phyloP scores from a whole-genome alignment of 78 protist species.

The Diacronema lutheri region DNA sequence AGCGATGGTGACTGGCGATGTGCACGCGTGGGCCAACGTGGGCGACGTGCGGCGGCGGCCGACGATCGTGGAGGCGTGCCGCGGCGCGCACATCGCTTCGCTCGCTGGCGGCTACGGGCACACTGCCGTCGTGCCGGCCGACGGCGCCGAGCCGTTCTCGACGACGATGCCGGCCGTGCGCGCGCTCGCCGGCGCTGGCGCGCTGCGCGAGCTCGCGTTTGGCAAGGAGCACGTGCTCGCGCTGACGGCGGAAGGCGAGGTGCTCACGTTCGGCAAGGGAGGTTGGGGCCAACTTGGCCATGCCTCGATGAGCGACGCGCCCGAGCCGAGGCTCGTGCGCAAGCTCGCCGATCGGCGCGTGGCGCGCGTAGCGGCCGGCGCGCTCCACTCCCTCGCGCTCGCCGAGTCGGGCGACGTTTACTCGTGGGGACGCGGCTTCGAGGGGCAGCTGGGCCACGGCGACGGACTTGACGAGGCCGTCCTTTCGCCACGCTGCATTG shows the following conservation, averaged over 20 bases:
- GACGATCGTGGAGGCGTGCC: too few species aligned
- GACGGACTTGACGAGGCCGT: neutral
- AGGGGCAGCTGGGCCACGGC: conserved; percentile 34
- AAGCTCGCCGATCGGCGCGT: neutral
- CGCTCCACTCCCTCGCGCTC: neutral
- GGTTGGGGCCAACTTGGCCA: neutral
- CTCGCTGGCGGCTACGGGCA: too few species aligned
- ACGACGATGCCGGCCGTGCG: too few species aligned
- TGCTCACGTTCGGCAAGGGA: neutral
- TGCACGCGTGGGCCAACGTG: too few species aligned
- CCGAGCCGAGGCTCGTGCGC: neutral
- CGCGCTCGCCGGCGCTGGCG: too few species aligned
- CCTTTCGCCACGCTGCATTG: neutral
- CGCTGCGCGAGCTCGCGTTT: neutral
- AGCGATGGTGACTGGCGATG: too few species aligned
- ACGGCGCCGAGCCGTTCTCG: too few species aligned
- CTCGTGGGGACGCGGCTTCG: conserved; percentile 38
- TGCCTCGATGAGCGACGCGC: neutral
- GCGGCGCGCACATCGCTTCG: too few species aligned
- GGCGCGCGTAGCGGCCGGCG: neutral
- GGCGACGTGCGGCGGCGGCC: too few species aligned
- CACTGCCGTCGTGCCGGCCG: too few species aligned
- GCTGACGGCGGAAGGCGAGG: neutral
- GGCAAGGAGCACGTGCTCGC: neutral
- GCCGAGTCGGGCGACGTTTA: neutral